phyloP scores from a whole-genome alignment of 805 yeast genomes.

The Teunomyces atbi region DNA sequence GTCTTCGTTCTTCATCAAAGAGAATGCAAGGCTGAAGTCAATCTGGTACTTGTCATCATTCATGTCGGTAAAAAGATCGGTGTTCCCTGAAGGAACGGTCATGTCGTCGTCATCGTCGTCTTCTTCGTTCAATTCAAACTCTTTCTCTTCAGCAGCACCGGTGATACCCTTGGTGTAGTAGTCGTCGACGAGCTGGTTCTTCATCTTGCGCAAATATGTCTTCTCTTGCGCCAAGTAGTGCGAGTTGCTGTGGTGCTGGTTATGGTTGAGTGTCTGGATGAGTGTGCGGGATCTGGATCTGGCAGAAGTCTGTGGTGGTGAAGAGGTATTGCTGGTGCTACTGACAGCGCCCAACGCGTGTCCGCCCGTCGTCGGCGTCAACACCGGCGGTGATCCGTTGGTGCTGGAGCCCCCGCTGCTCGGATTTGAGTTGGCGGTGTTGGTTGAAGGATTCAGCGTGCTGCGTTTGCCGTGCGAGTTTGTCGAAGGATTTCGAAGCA shows the following conservation, averaged over 20 bases:
- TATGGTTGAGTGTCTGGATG: slow-evolving; percentile 16
- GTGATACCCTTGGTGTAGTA: slow-evolving; percentile 68
- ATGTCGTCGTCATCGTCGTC: slow-evolving; percentile 32
- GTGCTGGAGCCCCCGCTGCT: not conserved
- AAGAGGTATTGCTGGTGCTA: not conserved
- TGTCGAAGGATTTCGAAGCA: slow-evolving; percentile 1
- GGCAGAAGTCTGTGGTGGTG: not conserved
- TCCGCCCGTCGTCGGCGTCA: not conserved
- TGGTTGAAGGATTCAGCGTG: not conserved
- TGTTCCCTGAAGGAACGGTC: slow-evolving; percentile 30
- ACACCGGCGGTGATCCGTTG: not conserved
- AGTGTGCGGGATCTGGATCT: slow-evolving; percentile 18
- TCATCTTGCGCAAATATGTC: slow-evolving; percentile 60
- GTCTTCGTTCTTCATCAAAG: slow-evolving; percentile 29
- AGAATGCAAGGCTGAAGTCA: slow-evolving; percentile 42
- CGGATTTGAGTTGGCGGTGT: not conserved
- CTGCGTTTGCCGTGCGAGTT: not conserved
- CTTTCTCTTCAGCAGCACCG: slow-evolving; percentile 32
- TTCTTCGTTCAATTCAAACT: slow-evolving; percentile 21
- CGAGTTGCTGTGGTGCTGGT: slow-evolving; percentile 20
- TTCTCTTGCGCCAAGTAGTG: slow-evolving; percentile 63
- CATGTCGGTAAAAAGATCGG: slow-evolving; percentile 36
- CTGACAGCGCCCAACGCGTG: not conserved
- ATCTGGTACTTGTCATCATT: slow-evolving; percentile 48
- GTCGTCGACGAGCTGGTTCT: slow-evolving; percentile 63